phyloP scores from a whole-genome alignment of 208 protist species.

The Balamuthia mandrillaris region DNA sequence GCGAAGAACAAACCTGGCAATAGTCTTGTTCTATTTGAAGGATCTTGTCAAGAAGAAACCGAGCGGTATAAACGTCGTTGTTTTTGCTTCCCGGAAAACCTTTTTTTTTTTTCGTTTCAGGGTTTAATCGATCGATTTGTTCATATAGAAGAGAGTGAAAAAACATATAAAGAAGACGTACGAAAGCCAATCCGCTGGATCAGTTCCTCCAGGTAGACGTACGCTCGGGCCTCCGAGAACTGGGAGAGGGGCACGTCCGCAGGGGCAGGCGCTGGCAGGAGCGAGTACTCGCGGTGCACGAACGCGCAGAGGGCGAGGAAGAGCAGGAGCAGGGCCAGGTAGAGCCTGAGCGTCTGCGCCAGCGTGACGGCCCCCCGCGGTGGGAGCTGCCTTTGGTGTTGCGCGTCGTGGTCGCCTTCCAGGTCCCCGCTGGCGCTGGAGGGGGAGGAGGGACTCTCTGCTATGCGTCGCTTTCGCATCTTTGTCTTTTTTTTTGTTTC shows the following conservation, averaged over 20 bases:
- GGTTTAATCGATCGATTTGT: neutral
- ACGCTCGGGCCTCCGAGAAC: conserved; percentile 6
- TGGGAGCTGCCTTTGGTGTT: neutral
- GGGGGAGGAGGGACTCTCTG: neutral
- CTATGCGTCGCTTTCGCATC: neutral
- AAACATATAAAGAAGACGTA: neutral
- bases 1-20: neutral
- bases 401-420: conserved; percentile 3
- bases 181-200: neutral
- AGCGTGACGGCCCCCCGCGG: neutral
- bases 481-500: neutral
- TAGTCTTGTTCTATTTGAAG: neutral
- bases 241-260: neutral
- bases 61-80: conserved; percentile 27
- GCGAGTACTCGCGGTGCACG: neutral
- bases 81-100: neutral
- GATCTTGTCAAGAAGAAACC: neutral
- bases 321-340: neutral
- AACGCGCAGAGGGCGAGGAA: neutral
- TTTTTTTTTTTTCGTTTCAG: neutral
- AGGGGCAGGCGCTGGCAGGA: neutral
- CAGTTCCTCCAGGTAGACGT: neutral
- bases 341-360: neutral
- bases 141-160: neutral
- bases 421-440: neutral